Base-by-base conservation (phyloP, 306 rosid species). In the Cicer arietinum region DNA sequence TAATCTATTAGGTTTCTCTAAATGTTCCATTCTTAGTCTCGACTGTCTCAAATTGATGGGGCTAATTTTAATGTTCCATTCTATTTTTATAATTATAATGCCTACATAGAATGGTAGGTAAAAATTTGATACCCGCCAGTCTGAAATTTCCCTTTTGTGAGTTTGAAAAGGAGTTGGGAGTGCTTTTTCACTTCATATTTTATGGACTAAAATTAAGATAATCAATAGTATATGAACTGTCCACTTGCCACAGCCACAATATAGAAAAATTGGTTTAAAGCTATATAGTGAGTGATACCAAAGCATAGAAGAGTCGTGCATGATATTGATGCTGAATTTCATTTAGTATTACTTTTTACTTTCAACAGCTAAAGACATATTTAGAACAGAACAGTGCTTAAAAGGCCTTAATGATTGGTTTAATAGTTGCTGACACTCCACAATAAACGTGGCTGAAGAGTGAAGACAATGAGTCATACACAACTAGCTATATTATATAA, bases 1-100 rank as follows among this genome's bases (percentile, higher is more conserved):
- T 5, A 69, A 70, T 22, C 58, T 11, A 42, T 10, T 52, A 70
- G 66, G 59, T 30, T 79, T 60, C 13, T 79, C 73, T 35, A 71
- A 52, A 51, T 61, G 40, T 79, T 79, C 82, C 82, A 63, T 79
- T 71, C 3, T 2, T 78, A 9, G 13, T 59, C 46, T 57, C 71
- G 48, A 18, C n/a, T 40, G 14, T 40, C 77, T 40, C 56, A 62
- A 71, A 46, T 9, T 67, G 41, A 45, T 6, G 72, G 18, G 63
- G 37, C 20, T 5, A 13, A 61, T 61, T 61, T 71, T 50, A 12
- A 41, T 20, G 77, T 60, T 6, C 12, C n/a, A 62, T 52, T 51
- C 50, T 50, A 7, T 11, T 71, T 78, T 69, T 25, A 46, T 67
- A 60, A 69, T 17, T 10, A 17, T 47, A 39, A 50, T 47, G 35